These are phyloP conservation scores for Lentinula raphanica DNA, from an alignment of 768 basidiomycete species.

Conservation along the genomic window DNA sequence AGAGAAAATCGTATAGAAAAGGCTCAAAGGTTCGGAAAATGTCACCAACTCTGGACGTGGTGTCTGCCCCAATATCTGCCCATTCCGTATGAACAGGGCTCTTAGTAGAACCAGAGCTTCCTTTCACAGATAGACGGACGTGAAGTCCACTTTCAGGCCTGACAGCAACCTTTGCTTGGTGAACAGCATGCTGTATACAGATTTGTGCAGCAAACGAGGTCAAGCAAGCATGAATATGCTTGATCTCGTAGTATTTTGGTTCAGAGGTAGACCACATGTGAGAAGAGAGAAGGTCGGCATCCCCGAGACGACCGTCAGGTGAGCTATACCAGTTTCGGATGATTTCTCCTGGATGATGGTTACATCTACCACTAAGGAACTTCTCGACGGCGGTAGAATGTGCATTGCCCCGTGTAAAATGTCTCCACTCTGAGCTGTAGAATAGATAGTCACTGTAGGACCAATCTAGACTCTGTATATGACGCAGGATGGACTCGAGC, in stretches of 20 bases:
- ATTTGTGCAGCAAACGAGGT: slow-evolving; percentile 25
- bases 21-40: neutral
- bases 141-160: slow-evolving; percentile 16
- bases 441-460: neutral
- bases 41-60: neutral
- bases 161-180: slow-evolving; percentile 19
- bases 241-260: slow-evolving; percentile 15
- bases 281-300: neutral
- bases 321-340: slow-evolving; percentile 8
- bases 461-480: neutral
- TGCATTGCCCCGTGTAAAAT: neutral
- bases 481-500: too few species aligned
- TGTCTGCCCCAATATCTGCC: slow-evolving; percentile 2
- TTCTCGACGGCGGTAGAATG: neutral
- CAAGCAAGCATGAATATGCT: slow-evolving; percentile 19
- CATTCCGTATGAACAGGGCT: slow-evolving; percentile 7
- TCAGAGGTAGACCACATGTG: slow-evolving; percentile 10
- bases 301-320: slow-evolving; percentile 3
- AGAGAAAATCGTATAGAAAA: neutral
- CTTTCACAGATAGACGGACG: slow-evolving; percentile 7
- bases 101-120: slow-evolving; percentile 3
- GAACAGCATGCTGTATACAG: slow-evolving; percentile 12
- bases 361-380: slow-evolving; percentile 5
- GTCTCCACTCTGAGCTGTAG: neutral
- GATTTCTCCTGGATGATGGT: slow-evolving; percentile 1